Evolutionary conservation across 2,329 filamentous ascomycete species (phyloP).

Genomic region (Neonectria hederae): DNA sequence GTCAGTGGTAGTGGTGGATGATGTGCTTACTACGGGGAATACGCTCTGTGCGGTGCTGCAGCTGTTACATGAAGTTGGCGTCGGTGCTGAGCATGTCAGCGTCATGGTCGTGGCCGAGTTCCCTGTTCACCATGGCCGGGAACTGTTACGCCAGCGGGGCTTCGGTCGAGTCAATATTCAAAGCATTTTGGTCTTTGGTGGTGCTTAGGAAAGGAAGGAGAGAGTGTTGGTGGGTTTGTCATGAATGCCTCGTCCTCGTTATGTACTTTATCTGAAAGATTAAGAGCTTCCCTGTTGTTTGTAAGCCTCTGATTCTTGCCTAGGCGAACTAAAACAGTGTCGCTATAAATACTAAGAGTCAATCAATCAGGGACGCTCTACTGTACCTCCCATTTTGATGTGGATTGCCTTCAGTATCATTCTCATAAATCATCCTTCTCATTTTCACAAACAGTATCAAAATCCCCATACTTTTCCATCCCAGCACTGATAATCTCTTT

Average conservation of each 20-base stretch:
- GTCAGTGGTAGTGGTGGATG: constrained; percentile 64
- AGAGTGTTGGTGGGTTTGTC: background rate
- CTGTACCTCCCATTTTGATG: background rate
- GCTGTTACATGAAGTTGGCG: constrained; percentile 55
- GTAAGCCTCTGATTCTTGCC: too few species aligned
- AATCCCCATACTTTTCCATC: constrained; percentile 35
- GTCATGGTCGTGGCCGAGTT: constrained; percentile 68
- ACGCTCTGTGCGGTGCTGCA: constrained; percentile 64
- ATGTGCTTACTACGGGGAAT: constrained; percentile 65
- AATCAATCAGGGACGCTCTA: too few species aligned
- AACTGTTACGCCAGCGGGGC: constrained; percentile 54
- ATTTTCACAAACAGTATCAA: constrained; percentile 36
- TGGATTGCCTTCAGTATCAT: background rate
- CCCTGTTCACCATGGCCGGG: constrained; percentile 61
- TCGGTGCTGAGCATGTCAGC: constrained; percentile 52
- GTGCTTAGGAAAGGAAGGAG: constrained; percentile 25
- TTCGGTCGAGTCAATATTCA: constrained; percentile 61
- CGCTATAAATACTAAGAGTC: too few species aligned
- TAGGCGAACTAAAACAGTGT: too few species aligned
- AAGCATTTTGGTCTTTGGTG: constrained; percentile 59
- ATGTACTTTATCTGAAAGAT: too few species aligned
- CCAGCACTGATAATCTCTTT: constrained; percentile 32
- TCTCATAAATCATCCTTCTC: constrained; percentile 27
- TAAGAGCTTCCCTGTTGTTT: too few species aligned
- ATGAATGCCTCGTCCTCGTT: background rate